Conservation (phyloP, 2,329 filamentous ascomycete species). For the Aspergillus sp. region DNA sequence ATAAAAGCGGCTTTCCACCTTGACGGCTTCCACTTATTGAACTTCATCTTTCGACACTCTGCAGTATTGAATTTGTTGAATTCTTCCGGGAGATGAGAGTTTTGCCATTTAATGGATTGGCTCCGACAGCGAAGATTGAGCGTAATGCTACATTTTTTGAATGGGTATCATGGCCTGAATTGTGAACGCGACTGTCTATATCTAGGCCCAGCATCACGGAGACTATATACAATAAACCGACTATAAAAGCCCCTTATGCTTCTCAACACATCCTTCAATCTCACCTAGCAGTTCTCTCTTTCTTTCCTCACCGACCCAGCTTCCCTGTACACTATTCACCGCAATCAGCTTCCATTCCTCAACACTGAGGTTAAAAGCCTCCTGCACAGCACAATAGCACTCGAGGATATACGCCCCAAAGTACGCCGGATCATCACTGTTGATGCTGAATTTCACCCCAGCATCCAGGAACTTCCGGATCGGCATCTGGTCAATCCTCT, state of each 20-base stretch:
- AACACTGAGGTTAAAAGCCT: conserved; percentile 66
- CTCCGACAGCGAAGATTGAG: not conserved
- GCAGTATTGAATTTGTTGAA: not conserved
- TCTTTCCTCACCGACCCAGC: conserved; percentile 69
- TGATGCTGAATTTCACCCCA: conserved; percentile 71
- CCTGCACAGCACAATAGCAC: conserved; percentile 76
- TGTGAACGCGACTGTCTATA: not conserved
- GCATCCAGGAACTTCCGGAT: conserved; percentile 66
- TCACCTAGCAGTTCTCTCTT: conserved; percentile 61
- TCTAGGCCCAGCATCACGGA: not conserved
- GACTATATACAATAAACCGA: not conserved
- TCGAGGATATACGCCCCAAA: conserved; percentile 77
- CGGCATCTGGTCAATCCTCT: conserved; percentile 60
- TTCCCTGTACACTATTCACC: conserved; percentile 65
- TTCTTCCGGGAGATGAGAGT: not conserved
- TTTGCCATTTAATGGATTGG: not conserved
- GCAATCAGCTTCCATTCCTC: conserved; percentile 71
- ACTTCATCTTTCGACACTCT: no score
- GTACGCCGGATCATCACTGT: conserved; percentile 75
- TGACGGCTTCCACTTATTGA: no score
- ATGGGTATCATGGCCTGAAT: not conserved
- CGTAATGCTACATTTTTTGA: not conserved
- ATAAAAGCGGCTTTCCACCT: not conserved
- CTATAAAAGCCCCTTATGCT: conserved; percentile 23
- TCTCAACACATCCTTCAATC: conserved; percentile 38